These are phyloP conservation scores for Yamagishiella unicocca DNA, from an alignment of 139 green algal genomes.

Conservation along the genomic window DNA sequence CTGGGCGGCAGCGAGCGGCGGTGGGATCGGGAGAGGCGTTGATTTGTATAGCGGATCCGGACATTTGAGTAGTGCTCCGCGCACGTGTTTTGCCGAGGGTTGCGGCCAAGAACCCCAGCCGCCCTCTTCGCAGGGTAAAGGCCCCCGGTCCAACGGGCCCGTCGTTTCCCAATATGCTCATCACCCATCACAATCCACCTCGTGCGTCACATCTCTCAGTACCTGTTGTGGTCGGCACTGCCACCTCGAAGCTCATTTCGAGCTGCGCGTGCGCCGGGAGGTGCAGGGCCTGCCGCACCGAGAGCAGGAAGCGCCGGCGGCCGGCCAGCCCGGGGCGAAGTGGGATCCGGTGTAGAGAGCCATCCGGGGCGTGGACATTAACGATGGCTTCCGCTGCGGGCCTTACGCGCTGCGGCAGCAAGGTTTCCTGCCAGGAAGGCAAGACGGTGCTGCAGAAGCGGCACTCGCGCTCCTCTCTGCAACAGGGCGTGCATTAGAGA, in stretches of 20 bases:
- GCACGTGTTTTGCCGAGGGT: too few species aligned
- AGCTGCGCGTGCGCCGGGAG: slow-evolving; percentile 2
- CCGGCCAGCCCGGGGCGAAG: slow-evolving; percentile 14
- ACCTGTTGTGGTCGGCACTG: background rate
- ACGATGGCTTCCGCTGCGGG: slow-evolving; percentile 7
- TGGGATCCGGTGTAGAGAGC: slow-evolving; percentile 12
- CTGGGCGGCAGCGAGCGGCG: too few species aligned
- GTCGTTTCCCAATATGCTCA: too few species aligned
- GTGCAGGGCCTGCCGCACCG: slow-evolving; percentile 10
- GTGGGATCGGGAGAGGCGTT: too few species aligned
- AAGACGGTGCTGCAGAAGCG: slow-evolving; percentile 19
- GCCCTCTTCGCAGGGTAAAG: too few species aligned
- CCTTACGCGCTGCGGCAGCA: slow-evolving; percentile 7
- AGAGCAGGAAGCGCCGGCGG: slow-evolving; percentile 4
- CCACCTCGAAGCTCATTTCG: slow-evolving; percentile 21
- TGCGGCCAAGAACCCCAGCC: too few species aligned
- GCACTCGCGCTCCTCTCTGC: slow-evolving; percentile 23
- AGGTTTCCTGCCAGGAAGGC: slow-evolving; percentile 6
- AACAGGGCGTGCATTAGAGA: too few species aligned
- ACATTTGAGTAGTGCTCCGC: too few species aligned
- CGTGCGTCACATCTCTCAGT: too few species aligned
- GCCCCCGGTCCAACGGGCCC: too few species aligned
- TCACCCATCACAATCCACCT: too few species aligned
- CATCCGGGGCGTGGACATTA: slow-evolving; percentile 30
- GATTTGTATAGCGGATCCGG: too few species aligned